Percentiles rank a stretch among this genome's conserved stretches.
Evolutionary conservation across 768 basidiomycete genomes (phyloP).

Genomic region (Mycena vitilis): DNA sequence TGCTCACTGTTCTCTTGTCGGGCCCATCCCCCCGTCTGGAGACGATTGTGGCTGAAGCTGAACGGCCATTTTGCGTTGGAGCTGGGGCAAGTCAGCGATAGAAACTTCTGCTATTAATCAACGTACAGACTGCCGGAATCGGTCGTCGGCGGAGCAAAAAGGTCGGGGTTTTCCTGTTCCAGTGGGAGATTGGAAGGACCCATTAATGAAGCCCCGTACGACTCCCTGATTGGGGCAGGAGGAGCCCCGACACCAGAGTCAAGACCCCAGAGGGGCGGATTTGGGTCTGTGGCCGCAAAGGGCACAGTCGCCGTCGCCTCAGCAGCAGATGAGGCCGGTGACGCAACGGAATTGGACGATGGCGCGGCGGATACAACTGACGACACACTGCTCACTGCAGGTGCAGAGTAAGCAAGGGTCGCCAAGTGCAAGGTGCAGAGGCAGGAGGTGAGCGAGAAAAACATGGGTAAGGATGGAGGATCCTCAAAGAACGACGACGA

Average conservation of each 20-base stretch:
- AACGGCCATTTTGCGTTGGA: conserved; percentile 70
- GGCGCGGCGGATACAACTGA: conserved; percentile 29
- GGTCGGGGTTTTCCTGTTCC: conserved; percentile 57
- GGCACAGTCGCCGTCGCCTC: conserved; percentile 56
- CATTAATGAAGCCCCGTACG: conserved; percentile 54
- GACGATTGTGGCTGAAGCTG: conserved; percentile 64
- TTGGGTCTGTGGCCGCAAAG: conserved; percentile 59
- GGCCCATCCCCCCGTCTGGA: conserved; percentile 71
- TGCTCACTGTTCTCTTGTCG: conserved; percentile 62
- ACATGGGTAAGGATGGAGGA: conserved; percentile 14
- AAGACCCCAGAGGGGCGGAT: conserved; percentile 51
- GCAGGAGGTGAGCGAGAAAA: conserved; percentile 41
- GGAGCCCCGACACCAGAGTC: conserved; percentile 34
- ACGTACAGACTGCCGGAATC: conserved; percentile 58
- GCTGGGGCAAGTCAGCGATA: not conserved
- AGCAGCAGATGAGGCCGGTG: conserved; percentile 39
- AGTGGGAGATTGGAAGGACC: conserved; percentile 55
- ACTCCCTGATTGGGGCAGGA: conserved; percentile 52
- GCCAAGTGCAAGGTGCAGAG: conserved; percentile 50
- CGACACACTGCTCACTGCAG: conserved; percentile 30
- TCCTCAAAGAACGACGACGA: not conserved
- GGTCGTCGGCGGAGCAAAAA: conserved; percentile 57
- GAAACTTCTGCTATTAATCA: not conserved
- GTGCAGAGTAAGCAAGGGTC: conserved; percentile 34
- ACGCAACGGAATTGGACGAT: conserved; percentile 20